Base-by-base conservation (phyloP, 177 flowering plant genomes). In the Vitis hybrid region DNA sequence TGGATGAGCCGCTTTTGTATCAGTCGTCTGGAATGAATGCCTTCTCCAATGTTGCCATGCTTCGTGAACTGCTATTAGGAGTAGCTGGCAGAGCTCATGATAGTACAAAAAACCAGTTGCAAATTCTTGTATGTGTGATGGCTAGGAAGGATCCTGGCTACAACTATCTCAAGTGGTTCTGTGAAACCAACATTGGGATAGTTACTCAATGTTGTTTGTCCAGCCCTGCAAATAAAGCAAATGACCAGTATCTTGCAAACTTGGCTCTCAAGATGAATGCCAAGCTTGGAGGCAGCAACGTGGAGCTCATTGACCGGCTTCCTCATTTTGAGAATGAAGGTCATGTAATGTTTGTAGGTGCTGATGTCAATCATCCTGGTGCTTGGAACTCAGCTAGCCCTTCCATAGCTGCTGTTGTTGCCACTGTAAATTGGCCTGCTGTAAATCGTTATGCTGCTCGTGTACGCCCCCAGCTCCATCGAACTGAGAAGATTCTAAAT, bases 311-410 rank as follows among this genome's bases (percentile, higher is more conserved):
- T 27, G 76, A 80, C 19, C 49, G 68, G 19, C 87, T 87, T 15
- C 88, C 89, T 3, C 66, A 40, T 68, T 79, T 87, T 15, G 72
- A 52, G 9, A 71, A 59, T 3, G 74, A 81, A 5, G 78, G 71
- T 14, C 81, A 73, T 74, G 88, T 89, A 6, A 90, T 92, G 91
- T 87, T 90, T 67, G 75, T 92, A 11, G 97, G 97, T 2, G 97
- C 97, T 64, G 95, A 89, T 72, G 95, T 90, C 18, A 90, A 92
- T 80, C 97, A 92, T 70, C 97, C 97, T 15, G 81, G 70, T 6
- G 19, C 86, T 2, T 11, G 52, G 19, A 82, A 88, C 70, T 18
- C 27, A 14, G 72, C 76, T 1, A 75, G 88, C 73, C 95, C 89
- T 3, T 92, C 97, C 6, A 86, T 90, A 59, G 91, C 90, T 52